A percentile compares a stretch with the other conserved stretches of the same genome.
Evolutionary conservation across 2,329 filamentous ascomycete genomes (phyloP).

Genomic region (Neopestalotiopsis clavispora): DNA sequence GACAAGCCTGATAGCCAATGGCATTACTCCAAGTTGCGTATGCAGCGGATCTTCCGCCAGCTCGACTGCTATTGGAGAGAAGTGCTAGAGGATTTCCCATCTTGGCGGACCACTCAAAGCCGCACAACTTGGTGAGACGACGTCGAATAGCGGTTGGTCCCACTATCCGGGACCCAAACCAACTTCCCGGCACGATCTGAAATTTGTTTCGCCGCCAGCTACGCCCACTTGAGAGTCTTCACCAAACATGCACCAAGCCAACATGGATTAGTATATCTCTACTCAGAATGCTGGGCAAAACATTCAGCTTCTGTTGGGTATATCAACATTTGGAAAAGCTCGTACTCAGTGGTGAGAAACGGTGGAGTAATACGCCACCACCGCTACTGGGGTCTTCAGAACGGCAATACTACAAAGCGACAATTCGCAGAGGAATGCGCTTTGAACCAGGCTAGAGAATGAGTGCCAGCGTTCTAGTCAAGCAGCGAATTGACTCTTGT

Average conservation of each 20-base stretch:
- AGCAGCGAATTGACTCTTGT: neutral
- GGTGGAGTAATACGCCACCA: no score
- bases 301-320: no score
- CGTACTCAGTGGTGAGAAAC: no score
- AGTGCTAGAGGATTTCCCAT: neutral
- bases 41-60: neutral
- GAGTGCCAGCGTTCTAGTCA: neutral
- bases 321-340: no score
- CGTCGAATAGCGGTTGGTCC: neutral
- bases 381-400: neutral
- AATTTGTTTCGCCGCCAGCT: neutral
- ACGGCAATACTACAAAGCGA: neutral
- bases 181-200: neutral
- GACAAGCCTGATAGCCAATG: neutral
- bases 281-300: no score
- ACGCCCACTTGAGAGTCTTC: neutral
- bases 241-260: neutral
- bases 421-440: neutral
- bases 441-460: neutral
- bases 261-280: no score
- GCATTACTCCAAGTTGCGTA: neutral
- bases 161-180: neutral
- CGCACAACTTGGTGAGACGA: neutral
- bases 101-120: neutral
- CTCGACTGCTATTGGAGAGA: neutral